These are phyloP conservation scores for Uronychia setigera DNA, from an alignment of 73 alveolate species.

Conservation along the genomic window DNA sequence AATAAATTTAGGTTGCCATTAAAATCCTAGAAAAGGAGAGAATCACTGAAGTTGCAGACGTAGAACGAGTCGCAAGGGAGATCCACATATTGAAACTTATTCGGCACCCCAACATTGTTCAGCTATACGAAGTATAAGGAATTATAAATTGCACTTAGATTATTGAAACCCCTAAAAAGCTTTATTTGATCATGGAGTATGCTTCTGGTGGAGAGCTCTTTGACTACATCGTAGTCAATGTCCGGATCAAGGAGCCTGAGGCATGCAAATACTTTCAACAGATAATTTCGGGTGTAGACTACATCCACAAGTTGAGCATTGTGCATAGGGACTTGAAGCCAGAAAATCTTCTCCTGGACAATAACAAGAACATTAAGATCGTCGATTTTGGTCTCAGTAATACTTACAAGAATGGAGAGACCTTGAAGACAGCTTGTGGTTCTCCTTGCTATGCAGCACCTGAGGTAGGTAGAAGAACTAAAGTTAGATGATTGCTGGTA, in stretches of 20 bases:
- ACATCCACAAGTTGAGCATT: slow-evolving; percentile 47
- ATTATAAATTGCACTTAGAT: neutral
- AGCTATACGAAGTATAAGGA: slow-evolving; percentile 68
- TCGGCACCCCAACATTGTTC: slow-evolving; percentile 79
- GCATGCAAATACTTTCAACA: slow-evolving; percentile 74
- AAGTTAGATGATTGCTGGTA: neutral
- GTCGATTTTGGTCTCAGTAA: slow-evolving; percentile 44
- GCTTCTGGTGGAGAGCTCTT: slow-evolving; percentile 80
- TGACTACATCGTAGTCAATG: slow-evolving; percentile 70
- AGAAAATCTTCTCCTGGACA: slow-evolving; percentile 45
- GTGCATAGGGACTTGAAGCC: slow-evolving; percentile 70
- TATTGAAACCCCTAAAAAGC: slow-evolving; percentile 87
- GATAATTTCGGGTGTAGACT: slow-evolving; percentile 38
- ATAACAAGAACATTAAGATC: slow-evolving; percentile 37
- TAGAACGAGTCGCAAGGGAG: slow-evolving; percentile 91
- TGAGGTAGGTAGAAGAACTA: slow-evolving; percentile 57
- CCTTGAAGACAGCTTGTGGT: slow-evolving; percentile 84
- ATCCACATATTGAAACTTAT: slow-evolving; percentile 80
- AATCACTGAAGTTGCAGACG: slow-evolving; percentile 72
- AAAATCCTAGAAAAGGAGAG: slow-evolving; percentile 75
- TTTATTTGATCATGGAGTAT: slow-evolving; percentile 86
- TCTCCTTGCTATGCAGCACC: slow-evolving; percentile 94
- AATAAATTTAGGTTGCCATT: slow-evolving; percentile 42
- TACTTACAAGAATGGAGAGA: neutral
- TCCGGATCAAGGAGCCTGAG: slow-evolving; percentile 71